These are phyloP conservation scores for Brassica balearica DNA, from an alignment of 441 rosid species.

Conservation along the genomic window DNA sequence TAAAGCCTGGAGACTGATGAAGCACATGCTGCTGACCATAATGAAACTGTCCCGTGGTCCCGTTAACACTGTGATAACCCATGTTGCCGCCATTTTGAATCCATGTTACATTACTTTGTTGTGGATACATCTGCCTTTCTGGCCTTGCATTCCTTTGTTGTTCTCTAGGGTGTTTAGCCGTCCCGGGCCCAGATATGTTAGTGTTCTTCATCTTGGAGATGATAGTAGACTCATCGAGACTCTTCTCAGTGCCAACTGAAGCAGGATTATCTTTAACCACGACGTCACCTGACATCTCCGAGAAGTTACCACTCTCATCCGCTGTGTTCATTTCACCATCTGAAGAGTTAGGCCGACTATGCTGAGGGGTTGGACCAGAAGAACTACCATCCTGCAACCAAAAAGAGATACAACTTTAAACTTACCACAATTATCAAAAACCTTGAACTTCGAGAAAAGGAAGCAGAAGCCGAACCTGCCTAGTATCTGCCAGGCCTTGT, in stretches of 20 bases:
- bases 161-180: conserved; percentile 36
- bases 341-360: conserved; percentile 52
- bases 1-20: conserved; percentile 59
- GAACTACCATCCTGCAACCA: conserved; percentile 53
- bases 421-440: conserved; percentile 17
- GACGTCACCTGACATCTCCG: conserved; percentile 45
- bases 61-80: not conserved
- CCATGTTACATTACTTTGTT: conserved; percentile 48
- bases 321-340: conserved; percentile 49
- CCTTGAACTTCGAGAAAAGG: conserved; percentile 20
- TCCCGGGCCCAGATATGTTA: conserved; percentile 47
- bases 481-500: conserved; percentile 28
- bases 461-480: conserved; percentile 48
- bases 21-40: conserved; percentile 48
- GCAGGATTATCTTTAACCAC: conserved; percentile 32
- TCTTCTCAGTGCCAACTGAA: conserved; percentile 33
- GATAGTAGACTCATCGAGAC: conserved; percentile 37
- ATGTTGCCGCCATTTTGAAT: conserved; percentile 46
- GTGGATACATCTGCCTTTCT: conserved; percentile 48
- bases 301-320: conserved; percentile 41
- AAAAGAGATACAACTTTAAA: conserved; percentile 10
- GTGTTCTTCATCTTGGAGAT: conserved; percentile 51
- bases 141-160: conserved; percentile 32
- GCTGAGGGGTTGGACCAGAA: conserved; percentile 45
- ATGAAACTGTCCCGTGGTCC: conserved; percentile 40